Conservation (phyloP, 305 asterid species). For the Fraxinus dipetala region DNA sequence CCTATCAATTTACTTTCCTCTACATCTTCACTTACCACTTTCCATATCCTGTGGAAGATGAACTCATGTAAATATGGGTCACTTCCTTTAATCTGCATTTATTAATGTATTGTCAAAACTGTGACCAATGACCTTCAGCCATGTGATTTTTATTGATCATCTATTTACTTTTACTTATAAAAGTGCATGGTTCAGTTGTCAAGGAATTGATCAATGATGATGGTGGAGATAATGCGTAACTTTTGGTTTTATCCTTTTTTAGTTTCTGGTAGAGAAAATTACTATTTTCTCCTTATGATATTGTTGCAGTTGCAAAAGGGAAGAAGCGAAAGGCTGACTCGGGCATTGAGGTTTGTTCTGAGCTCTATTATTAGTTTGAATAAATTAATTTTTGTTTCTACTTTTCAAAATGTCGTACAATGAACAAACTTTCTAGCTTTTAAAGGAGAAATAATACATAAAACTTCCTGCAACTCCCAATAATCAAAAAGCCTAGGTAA, state of each 20-base stretch:
- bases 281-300: conserved; percentile 23
- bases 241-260: conserved; percentile 11
- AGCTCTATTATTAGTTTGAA: conserved; percentile 13
- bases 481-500: neutral
- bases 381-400: neutral
- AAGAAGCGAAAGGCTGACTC: conserved; percentile 80
- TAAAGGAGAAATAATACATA: neutral
- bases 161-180: conserved; percentile 2
- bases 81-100: neutral
- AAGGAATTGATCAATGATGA: neutral
- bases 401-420: neutral
- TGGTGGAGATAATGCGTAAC: neutral
- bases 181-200: conserved; percentile 17
- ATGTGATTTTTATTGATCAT: conserved; percentile 17
- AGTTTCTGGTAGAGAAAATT: neutral
- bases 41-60: conserved; percentile 6
- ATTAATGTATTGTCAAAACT: conserved; percentile 4
- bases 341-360: conserved; percentile 60
- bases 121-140: conserved; percentile 8
- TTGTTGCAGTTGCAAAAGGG: conserved; percentile 80
- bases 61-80: neutral
- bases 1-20: conserved; percentile 10
- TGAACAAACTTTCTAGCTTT: neutral
- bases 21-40: conserved; percentile 17
- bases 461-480: neutral